Conservation (phyloP, 2,329 filamentous ascomycete genomes). For the Epichloe scottii region DNA sequence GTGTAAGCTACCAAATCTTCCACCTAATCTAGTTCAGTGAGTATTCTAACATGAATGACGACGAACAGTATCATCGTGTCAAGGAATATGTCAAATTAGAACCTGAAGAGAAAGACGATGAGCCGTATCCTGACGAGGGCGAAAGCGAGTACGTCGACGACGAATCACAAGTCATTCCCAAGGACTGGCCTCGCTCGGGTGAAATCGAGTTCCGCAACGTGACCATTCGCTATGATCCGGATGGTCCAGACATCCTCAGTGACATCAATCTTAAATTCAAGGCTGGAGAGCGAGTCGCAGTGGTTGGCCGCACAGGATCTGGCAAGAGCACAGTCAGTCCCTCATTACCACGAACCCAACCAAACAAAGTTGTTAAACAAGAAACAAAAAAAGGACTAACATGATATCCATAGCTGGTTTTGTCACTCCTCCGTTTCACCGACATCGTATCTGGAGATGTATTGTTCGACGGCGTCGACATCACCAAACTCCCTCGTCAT, state of each 20-base stretch:
- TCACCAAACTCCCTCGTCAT: constrained; percentile 36
- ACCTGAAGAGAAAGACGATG: constrained; percentile 31
- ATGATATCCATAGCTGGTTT: constrained; percentile 25
- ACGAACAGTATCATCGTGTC: constrained; percentile 32
- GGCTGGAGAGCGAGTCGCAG: constrained; percentile 63
- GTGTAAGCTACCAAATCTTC: constrained; percentile 16
- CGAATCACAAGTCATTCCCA: constrained; percentile 24
- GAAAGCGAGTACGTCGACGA: constrained; percentile 29
- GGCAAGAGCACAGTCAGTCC: constrained; percentile 65
- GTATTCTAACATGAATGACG: too few species aligned
- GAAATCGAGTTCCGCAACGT: constrained; percentile 38
- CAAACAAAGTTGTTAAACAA: not conserved
- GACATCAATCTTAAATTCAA: constrained; percentile 37
- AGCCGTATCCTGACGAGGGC: constrained; percentile 24
- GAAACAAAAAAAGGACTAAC: not conserved
- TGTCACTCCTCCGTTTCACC: constrained; percentile 43
- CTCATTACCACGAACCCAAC: not conserved
- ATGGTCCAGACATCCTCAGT: constrained; percentile 36
- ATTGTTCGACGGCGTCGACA: constrained; percentile 42
- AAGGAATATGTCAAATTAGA: constrained; percentile 35
- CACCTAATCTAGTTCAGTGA: too few species aligned
- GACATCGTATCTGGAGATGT: constrained; percentile 39
- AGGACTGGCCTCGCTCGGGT: constrained; percentile 32
- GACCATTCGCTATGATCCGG: constrained; percentile 33
- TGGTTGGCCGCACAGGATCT: constrained; percentile 70